Evolutionary conservation across 345 rosid species (phyloP).

Genomic region (Citrus cavaleriei): DNA sequence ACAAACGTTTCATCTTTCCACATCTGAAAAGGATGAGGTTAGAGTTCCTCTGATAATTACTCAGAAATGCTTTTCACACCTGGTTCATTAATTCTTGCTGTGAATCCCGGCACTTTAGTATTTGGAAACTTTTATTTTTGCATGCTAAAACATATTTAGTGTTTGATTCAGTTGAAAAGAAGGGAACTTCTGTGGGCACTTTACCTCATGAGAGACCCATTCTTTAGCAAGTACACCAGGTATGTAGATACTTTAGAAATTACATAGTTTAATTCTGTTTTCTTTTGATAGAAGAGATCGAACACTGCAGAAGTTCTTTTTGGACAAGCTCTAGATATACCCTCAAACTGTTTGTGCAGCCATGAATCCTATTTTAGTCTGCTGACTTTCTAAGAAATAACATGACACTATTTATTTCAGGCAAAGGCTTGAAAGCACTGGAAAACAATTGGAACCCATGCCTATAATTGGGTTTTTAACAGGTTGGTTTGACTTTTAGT

Average conservation of each 20-base stretch:
- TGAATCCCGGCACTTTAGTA: not conserved
- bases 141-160: slow-evolving; percentile 5
- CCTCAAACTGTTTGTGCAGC: too few relatives aligned
- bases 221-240: slow-evolving; percentile 87
- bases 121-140: not conserved
- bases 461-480: slow-evolving; percentile 68
- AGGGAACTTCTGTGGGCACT: slow-evolving; percentile 89
- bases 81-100: not conserved
- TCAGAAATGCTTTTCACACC: not conserved
- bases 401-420: slow-evolving; percentile 34
- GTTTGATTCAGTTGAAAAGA: slow-evolving; percentile 58
- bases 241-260: slow-evolving; percentile 7
- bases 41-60: slow-evolving; percentile 11
- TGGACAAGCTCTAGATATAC: too few relatives aligned
- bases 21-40: slow-evolving; percentile 73
- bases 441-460: slow-evolving; percentile 58
- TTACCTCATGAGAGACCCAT: slow-evolving; percentile 94
- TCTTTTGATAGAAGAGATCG: not conserved
- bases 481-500: slow-evolving; percentile 36
- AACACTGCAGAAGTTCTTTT: too few relatives aligned
- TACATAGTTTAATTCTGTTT: not conserved
- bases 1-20: slow-evolving; percentile 41
- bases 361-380: too few relatives aligned
- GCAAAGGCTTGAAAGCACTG: slow-evolving; percentile 67
- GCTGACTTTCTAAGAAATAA: not conserved